Evolutionary conservation across 345 rosid genomes (phyloP), one percentile per base, ranked within the genome.

Genomic region (Chamaenerion angustifolium): DNA sequence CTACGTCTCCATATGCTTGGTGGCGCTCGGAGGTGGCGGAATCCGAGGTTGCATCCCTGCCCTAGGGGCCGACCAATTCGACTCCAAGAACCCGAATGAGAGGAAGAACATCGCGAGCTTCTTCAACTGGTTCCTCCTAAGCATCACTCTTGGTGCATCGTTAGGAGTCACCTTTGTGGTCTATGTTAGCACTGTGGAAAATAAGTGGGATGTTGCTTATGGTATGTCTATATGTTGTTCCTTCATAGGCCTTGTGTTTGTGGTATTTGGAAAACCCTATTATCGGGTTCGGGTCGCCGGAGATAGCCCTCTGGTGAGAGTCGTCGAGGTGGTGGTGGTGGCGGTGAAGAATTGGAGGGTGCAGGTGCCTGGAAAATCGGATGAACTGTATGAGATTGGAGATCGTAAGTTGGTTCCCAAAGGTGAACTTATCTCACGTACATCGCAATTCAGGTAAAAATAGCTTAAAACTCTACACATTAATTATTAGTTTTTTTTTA

Each of bases 101-200:
- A 51, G 46, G 40, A 56, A 57, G 56, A 14, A 48, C 35, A 45
- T 67, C 5, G 71, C 71, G 44, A 61, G 54, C 48, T 67, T 61
- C 59, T 67, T 67, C 63, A 67, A 67, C 52, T 67, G 71, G 66
- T 53, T 61, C 49, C 35, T 67, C 48, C 49, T 67, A 5, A 61
- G 71, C 49, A 48, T 62, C 23, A 67, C 66, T 13, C 16, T 61
- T 10, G 66, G 71, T 5, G 66, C 71, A 15, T 43, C 54, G 19
- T 16, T 67, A 40, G 71, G 71, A 42, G 63, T 57, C 53, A 53
- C 66, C 0, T 56, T 61, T 27, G 59, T 67, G 0, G 71, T 61
- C 21, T 67, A 67, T 19, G 48, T 49, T 12, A 61, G 62, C 66
- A 52, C 63, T 1, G 43, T 31, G 37, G 37, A 57, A 9, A 6